Conservation (phyloP, 345 rosid species). For the Rubroshorea leprosula region DNA sequence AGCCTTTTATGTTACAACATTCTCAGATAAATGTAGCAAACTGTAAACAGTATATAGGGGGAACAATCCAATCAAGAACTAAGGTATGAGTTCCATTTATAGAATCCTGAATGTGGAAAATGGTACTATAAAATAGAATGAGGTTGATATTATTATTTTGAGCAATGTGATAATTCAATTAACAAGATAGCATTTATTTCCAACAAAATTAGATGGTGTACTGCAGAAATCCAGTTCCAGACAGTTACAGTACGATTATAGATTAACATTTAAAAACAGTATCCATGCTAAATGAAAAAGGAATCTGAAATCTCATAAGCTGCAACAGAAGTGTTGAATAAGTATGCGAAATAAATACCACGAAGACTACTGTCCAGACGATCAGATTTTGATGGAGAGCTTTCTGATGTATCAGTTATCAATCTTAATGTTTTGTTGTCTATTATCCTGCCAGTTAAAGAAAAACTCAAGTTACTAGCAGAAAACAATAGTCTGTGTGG, state of each 20-base stretch:
- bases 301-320: constrained; percentile 2
- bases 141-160: background rate
- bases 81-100: background rate
- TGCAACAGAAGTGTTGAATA: constrained; percentile 12
- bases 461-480: constrained; percentile 13
- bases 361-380: constrained; percentile 55
- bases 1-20: background rate
- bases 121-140: background rate
- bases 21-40: background rate
- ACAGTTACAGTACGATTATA: background rate
- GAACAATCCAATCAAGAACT: too few relatives aligned
- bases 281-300: background rate
- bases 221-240: background rate
- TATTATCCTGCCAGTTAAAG: constrained; percentile 54
- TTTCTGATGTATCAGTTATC: constrained; percentile 66
- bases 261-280: background rate
- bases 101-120: background rate
- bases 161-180: background rate
- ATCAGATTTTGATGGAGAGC: constrained; percentile 57
- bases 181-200: background rate
- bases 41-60: too few relatives aligned
- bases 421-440: constrained; percentile 79
- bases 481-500: background rate
- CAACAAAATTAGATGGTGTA: background rate
- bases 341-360: constrained; percentile 35